Percentiles rank a stretch among this genome's conserved stretches.
phyloP scores from a whole-genome alignment of 2,329 filamentous ascomycete species.

The Daldinia eschscholtzii region DNA sequence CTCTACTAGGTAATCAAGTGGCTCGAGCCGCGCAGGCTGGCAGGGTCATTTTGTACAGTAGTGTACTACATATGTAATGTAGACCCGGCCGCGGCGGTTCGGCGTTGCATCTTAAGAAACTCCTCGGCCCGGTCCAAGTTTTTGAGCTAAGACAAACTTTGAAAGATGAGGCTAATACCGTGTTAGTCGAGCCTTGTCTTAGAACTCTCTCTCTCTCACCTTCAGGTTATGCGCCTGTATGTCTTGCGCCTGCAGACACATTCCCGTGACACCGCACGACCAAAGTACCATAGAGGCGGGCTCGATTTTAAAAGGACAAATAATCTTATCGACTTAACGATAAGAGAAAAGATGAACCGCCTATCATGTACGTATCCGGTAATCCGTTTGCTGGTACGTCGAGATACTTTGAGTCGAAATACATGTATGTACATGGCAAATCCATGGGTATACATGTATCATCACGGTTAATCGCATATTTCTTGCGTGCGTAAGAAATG shows the following conservation, averaged over 20 bases:
- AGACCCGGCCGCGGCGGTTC: not conserved
- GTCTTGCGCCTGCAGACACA: conserved; percentile 36
- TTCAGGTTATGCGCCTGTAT: conserved; percentile 17
- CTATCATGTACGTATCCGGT: conserved; percentile 19
- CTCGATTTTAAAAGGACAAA: conserved; percentile 12
- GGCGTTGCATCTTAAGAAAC: not conserved
- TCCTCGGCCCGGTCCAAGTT: conserved; percentile 1
- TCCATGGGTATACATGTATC: conserved; percentile 5
- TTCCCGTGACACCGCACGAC: conserved; percentile 21
- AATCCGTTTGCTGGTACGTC: conserved; percentile 21
- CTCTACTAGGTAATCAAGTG: not conserved
- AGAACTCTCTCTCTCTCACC: not conserved
- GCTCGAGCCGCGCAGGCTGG: conserved; percentile 24
- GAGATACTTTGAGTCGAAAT: conserved; percentile 1
- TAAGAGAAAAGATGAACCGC: conserved; percentile 1
- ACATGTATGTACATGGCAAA: not conserved
- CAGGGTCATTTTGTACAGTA: conserved; percentile 11
- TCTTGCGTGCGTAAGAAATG: not conserved
- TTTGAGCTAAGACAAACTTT: conserved; percentile 4
- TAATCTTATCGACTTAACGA: conserved; percentile 14
- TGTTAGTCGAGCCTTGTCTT: conserved; percentile 20
- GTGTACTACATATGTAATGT: not conserved
- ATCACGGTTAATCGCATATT: conserved; percentile 9
- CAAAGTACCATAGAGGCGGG: conserved; percentile 12
- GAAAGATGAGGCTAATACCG: conserved; percentile 11